phyloP scores from a whole-genome alignment of 2,329 filamentous ascomycete genomes.

The Scolecobasidium constrictum region DNA sequence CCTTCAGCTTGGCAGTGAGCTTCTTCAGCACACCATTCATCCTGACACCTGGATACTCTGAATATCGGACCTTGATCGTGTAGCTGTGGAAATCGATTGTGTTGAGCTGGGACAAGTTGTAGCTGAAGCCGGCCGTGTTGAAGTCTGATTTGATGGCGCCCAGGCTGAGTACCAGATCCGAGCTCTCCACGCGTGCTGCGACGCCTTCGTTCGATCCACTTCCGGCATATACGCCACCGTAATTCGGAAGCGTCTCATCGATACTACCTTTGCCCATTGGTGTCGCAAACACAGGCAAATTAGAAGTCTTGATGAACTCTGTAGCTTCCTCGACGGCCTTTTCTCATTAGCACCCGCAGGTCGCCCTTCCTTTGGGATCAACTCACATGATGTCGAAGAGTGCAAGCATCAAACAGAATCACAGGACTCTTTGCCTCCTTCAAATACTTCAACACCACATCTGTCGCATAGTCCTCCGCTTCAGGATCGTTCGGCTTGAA shows the following conservation, averaged over 20 bases:
- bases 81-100: conserved; percentile 75
- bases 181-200: conserved; percentile 51
- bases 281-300: conserved; percentile 73
- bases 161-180: conserved; percentile 61
- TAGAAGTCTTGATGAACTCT: conserved; percentile 59
- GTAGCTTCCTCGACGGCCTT: conserved; percentile 59
- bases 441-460: conserved; percentile 64
- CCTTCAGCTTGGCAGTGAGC: conserved; percentile 45
- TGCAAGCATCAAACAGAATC: conserved; percentile 74
- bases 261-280: conserved; percentile 84
- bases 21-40: conserved; percentile 72
- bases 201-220: conserved; percentile 58
- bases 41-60: conserved; percentile 64
- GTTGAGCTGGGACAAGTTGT: conserved; percentile 63
- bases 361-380: not conserved
- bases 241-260: conserved; percentile 64
- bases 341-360: not conserved
- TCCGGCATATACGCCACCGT: conserved; percentile 79
- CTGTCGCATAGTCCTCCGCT: conserved; percentile 72
- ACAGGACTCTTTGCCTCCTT: conserved; percentile 63
- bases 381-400: conserved; percentile 56
- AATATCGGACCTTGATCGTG: conserved; percentile 62
- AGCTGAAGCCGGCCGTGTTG: conserved; percentile 75
- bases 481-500: conserved; percentile 56
- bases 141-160: conserved; percentile 66